Base-by-base conservation (phyloP, 805 yeast species). In the Spathaspora girioi region DNA sequence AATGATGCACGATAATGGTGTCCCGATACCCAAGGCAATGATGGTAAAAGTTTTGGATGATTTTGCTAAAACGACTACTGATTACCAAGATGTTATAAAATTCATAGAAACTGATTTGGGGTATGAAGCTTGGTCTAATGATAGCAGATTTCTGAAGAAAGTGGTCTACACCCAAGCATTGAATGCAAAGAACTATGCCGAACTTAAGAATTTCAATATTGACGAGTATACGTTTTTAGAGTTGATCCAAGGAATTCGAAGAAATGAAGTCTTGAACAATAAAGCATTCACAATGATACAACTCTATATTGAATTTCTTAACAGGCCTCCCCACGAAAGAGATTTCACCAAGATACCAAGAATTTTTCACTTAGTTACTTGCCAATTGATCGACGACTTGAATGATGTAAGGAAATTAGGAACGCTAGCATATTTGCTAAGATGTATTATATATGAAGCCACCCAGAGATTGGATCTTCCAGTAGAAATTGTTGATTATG, bases 31-130 rank as follows among this genome's bases (percentile, higher is more conserved):
- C 62, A 57, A 59, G 43, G 63, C 64, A 38, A 54, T 73, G 53
- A 50, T 65, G 44, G 50, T 66, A 17, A 55, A 62, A 43, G 65
- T 74, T 2, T 52, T 74, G 12, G 70, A 66, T 42, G 79, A 74
- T 54, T 74, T 65, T 50, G 54, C 66, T 46, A 53, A 55, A 20
- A 66, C 73, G 12, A 66, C 76, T 9, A 54, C 43, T 8, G 58
- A 58, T 32, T 53, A 61, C 1, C 41, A 52, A 5, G 73, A 73
- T 27, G 56, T 73, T 17, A 56, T 65, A 6, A 43, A 59, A 5
- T 74, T 74, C 47, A 61, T 74, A 27, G 76, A 71, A 52, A 54
- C 48, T 15, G 76, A 71, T 49, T 61, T 73, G 45, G 61, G 61
- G 18, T 52, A 60, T 29, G 50, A 48, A 3, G 19, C 56, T 20